A percentile compares a stretch with the other conserved stretches of the same genome.
Conservation (phyloP, 202 grass and related monocot genomes). For the Sporobolus alterniflorus region DNA sequence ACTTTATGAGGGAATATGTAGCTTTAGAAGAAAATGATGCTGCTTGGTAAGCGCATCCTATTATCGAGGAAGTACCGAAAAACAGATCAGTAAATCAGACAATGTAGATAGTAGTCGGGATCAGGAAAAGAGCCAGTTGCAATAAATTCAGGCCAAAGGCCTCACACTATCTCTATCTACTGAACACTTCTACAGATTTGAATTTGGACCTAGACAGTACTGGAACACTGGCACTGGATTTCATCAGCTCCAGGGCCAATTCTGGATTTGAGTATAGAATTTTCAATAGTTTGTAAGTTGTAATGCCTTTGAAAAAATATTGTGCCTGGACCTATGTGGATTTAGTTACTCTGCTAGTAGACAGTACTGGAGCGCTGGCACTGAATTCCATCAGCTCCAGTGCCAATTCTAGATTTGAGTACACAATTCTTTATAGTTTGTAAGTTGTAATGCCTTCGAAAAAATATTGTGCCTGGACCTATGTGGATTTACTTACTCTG, state of each 20-base stretch:
- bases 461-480: no score
- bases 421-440: neutral
- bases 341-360: no score
- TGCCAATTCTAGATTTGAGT: neutral
- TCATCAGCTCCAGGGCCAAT: neutral
- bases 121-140: neutral
- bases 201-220: neutral
- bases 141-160: neutral
- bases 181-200: neutral
- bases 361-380: neutral
- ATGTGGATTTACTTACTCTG: no score
- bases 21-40: neutral
- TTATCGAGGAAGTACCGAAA: neutral
- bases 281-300: neutral
- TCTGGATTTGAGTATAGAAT: neutral
- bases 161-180: neutral
- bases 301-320: neutral
- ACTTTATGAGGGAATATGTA: slow-evolving; percentile 3
- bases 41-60: neutral
- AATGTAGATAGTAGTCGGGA: neutral
- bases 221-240: neutral
- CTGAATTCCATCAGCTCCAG: neutral
- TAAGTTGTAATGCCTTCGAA: neutral
- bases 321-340: no score
- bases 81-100: neutral